These are phyloP conservation scores for Eucalyptus lansdowneana DNA, from an alignment of 345 rosid species.

Conservation along the genomic window DNA sequence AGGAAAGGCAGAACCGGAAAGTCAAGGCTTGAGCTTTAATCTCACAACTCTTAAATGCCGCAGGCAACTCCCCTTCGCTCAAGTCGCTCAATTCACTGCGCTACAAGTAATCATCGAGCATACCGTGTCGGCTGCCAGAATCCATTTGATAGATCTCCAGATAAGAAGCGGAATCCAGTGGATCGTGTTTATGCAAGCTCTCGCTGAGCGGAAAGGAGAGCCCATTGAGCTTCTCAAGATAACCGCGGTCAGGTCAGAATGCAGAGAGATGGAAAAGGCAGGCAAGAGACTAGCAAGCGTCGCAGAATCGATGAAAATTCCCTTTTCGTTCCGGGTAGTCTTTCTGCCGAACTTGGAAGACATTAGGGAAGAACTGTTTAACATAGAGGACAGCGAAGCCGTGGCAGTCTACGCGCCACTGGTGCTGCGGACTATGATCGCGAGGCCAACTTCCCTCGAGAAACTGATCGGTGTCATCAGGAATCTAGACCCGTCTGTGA, in stretches of 20 bases:
- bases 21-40: slow-evolving; percentile 1
- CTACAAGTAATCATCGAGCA: slow-evolving; percentile 30
- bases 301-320: slow-evolving; percentile 28
- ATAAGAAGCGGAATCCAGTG: slow-evolving; percentile 49
- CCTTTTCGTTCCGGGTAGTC: slow-evolving; percentile 16
- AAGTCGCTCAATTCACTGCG: slow-evolving; percentile 18
- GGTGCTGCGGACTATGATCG: slow-evolving; percentile 18
- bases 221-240: slow-evolving; percentile 23
- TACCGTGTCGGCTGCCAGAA: slow-evolving; percentile 10
- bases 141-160: slow-evolving; percentile 39
- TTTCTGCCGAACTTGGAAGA: slow-evolving; percentile 4
- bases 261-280: background rate
- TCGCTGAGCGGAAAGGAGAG: slow-evolving; percentile 3
- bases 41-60: background rate
- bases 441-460: slow-evolving; percentile 23
- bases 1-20: background rate
- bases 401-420: slow-evolving; percentile 12
- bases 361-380: slow-evolving; percentile 16
- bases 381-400: slow-evolving; percentile 8
- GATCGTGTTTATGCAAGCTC: slow-evolving; percentile 43
- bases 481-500: slow-evolving; percentile 19
- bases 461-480: slow-evolving; percentile 16
- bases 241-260: slow-evolving; percentile 20
- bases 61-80: slow-evolving; percentile 16
- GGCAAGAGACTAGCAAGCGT: slow-evolving; percentile 18